phyloP scores from a whole-genome alignment of 2,329 filamentous ascomycete genomes.

The Whalleya microplaca region DNA sequence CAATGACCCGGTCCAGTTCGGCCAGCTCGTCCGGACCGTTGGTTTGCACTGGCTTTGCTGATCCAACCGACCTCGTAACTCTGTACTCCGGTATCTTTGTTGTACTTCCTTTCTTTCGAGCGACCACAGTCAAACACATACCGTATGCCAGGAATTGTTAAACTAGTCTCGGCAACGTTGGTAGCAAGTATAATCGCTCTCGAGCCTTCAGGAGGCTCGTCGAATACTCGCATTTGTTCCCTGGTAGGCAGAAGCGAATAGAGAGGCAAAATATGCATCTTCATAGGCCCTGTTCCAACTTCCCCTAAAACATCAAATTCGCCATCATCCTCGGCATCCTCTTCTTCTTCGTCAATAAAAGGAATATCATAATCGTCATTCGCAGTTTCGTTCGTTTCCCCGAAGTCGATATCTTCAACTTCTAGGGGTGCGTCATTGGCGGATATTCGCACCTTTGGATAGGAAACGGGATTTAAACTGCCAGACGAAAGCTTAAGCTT shows the following conservation, averaged over 20 bases:
- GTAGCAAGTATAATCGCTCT: slow-evolving; percentile 89
- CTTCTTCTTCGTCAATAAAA: slow-evolving; percentile 56
- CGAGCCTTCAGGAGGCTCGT: slow-evolving; percentile 78
- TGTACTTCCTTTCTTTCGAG: slow-evolving; percentile 89
- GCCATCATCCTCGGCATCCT: slow-evolving; percentile 65
- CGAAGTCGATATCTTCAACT: slow-evolving; percentile 85
- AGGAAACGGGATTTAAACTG: slow-evolving; percentile 57
- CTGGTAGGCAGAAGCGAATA: slow-evolving; percentile 91
- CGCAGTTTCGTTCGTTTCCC: slow-evolving; percentile 68
- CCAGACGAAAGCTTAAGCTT: slow-evolving; percentile 71
- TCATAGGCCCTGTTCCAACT: slow-evolving; percentile 64
- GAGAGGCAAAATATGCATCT: slow-evolving; percentile 87
- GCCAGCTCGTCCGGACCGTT: slow-evolving; percentile 90
- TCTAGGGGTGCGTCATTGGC: slow-evolving; percentile 80
- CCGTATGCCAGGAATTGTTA: slow-evolving; percentile 92
- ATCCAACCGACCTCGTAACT: slow-evolving; percentile 97
- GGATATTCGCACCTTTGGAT: slow-evolving; percentile 73
- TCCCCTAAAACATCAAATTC: slow-evolving; percentile 72
- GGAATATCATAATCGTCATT: slow-evolving; percentile 62
- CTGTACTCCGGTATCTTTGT: slow-evolving; percentile 87
- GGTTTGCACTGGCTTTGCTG: slow-evolving; percentile 92
- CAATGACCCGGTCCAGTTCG: slow-evolving; percentile 96
- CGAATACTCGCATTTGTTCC: slow-evolving; percentile 90
- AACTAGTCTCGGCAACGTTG: slow-evolving; percentile 94
- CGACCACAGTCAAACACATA: slow-evolving; percentile 86